A percentile compares a stretch with the other conserved stretches of the same genome.
phyloP scores from a whole-genome alignment of 2,329 filamentous ascomycete species.

The Leptographium galeiforme region DNA sequence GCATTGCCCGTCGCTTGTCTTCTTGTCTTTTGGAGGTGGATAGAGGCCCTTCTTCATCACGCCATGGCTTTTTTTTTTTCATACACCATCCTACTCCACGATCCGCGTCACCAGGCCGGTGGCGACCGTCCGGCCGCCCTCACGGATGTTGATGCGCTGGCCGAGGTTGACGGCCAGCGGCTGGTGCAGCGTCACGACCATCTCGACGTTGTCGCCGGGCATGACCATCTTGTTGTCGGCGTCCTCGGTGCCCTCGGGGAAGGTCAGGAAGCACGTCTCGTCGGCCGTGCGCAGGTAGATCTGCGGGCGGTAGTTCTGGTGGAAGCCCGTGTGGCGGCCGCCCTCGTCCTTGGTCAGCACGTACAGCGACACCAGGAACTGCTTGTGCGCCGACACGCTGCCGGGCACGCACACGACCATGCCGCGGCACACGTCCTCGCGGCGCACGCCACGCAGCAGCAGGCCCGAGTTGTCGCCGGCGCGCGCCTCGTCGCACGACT shows the following conservation, averaged over 20 bases:
- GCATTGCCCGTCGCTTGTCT: slow-evolving; percentile 1
- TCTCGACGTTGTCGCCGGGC: slow-evolving; percentile 98
- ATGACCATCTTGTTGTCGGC: slow-evolving; percentile 69
- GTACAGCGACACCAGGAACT: slow-evolving; percentile 94
- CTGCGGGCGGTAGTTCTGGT: slow-evolving; percentile 92
- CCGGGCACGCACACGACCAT: slow-evolving; percentile 88
- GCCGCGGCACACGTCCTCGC: slow-evolving; percentile 85
- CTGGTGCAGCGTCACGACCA: slow-evolving; percentile 75
- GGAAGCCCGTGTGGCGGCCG: slow-evolving; percentile 91
- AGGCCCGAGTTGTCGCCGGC: slow-evolving; percentile 98
- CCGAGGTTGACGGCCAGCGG: slow-evolving; percentile 81
- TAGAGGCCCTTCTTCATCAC: slow-evolving; percentile 1
- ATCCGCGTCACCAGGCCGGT: slow-evolving; percentile 73
- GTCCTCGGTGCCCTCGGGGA: slow-evolving; percentile 74
- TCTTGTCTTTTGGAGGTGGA: background rate
- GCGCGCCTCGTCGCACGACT: slow-evolving; percentile 91
- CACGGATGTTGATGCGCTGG: slow-evolving; percentile 95
- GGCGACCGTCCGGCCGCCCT: slow-evolving; percentile 83
- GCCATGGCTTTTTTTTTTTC: background rate
- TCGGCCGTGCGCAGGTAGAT: slow-evolving; percentile 90
- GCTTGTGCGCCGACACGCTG: slow-evolving; percentile 69
- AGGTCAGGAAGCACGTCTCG: slow-evolving; percentile 64
- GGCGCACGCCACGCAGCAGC: slow-evolving; percentile 86
- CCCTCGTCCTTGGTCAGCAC: slow-evolving; percentile 96
- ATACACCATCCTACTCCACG: slow-evolving; percentile 30